These are phyloP conservation scores for Juncus effusus DNA, from an alignment of 176 grass and related monocot species.

Conservation along the genomic window DNA sequence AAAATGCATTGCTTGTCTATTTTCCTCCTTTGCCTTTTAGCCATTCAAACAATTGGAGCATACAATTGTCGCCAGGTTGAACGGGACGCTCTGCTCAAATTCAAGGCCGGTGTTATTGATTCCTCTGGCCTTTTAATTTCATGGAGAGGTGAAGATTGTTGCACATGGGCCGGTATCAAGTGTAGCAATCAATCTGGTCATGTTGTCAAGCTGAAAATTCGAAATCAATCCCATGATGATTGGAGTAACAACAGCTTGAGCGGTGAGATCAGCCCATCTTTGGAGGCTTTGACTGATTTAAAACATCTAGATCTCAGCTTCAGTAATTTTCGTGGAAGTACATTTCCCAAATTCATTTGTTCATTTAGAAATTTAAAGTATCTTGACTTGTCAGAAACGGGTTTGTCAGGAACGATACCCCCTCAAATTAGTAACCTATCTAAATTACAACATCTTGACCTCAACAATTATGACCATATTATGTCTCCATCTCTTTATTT, in stretches of 20 bases:
- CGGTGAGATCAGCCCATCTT: constrained; percentile 17
- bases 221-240: not conserved
- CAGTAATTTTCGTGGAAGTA: constrained; percentile 9
- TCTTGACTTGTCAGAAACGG: constrained; percentile 15
- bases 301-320: constrained; percentile 27
- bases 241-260: not conserved
- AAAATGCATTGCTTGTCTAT: too few relatives aligned
- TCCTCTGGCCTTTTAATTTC: not conserved
- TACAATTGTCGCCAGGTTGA: not conserved
- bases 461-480: too few relatives aligned
- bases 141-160: too few relatives aligned
- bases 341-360: too few relatives aligned
- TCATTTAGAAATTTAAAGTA: not conserved
- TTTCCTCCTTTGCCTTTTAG: too few relatives aligned
- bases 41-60: too few relatives aligned
- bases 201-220: not conserved
- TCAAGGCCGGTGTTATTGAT: constrained; percentile 28
- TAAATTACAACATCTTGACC: too few relatives aligned
- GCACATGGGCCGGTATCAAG: too few relatives aligned
- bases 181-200: not conserved
- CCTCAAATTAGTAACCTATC: too few relatives aligned
- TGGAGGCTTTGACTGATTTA: constrained; percentile 9
- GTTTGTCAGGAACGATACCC: not conserved
- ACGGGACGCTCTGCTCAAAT: constrained; percentile 21
- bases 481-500: too few relatives aligned